These are phyloP conservation scores for Coelastrella sp. DNA, from an alignment of 139 green algal species.

Conservation along the genomic window DNA sequence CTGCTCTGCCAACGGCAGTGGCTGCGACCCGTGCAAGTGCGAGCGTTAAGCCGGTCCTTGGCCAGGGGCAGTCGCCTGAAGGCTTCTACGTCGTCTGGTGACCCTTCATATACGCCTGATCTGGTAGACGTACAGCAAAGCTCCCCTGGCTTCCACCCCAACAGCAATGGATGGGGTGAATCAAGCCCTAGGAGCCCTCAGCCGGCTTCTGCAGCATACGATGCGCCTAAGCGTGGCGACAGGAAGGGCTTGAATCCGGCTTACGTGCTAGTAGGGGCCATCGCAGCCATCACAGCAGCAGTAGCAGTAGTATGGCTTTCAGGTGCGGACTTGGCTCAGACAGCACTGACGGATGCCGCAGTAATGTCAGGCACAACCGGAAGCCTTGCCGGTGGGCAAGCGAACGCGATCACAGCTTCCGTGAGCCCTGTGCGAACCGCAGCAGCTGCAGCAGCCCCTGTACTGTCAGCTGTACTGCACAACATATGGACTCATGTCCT, in stretches of 20 bases:
- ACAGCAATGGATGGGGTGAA: background rate
- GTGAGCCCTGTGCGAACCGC: background rate
- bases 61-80: background rate
- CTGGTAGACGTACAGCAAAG: slow-evolving; percentile 15
- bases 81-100: background rate
- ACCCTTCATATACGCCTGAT: background rate
- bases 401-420: background rate
- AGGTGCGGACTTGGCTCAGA: background rate
- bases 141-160: background rate
- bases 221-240: background rate
- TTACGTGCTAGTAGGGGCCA: background rate
- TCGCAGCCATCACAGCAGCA: slow-evolving; percentile 7
- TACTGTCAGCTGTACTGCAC: background rate
- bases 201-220: background rate
- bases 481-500: slow-evolving; percentile 1
- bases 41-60: background rate
- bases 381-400: background rate
- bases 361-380: too few species aligned
- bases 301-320: background rate
- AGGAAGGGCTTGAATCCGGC: background rate
- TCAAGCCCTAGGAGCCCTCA: slow-evolving; percentile 1
- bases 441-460: background rate
- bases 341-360: too few species aligned
- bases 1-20: background rate
- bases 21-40: background rate